phyloP scores from a whole-genome alignment of 345 rosid genomes.

The Acer campestre region DNA sequence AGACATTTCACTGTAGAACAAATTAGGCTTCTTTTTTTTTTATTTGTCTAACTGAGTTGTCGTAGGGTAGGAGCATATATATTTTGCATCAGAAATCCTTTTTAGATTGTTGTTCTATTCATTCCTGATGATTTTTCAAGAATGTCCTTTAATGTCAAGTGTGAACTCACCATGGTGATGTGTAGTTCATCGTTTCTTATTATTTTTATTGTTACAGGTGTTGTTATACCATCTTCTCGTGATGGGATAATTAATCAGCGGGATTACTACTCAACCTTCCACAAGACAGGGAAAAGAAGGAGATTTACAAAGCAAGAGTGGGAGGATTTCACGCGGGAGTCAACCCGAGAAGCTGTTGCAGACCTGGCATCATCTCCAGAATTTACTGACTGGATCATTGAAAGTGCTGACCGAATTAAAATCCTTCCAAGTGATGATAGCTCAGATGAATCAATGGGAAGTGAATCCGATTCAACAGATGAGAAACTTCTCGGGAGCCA shows the following conservation, averaged over 20 bases:
- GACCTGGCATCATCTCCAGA: conserved; percentile 74
- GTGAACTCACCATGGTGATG: background rate
- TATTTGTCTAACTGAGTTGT: background rate
- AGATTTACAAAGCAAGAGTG: conserved; percentile 68
- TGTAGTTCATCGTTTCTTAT: background rate
- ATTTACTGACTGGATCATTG: conserved; percentile 70
- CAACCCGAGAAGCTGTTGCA: conserved; percentile 66
- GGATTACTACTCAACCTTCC: conserved; percentile 74
- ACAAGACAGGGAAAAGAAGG: conserved; percentile 55
- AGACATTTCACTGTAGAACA: background rate
- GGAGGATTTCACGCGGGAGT: conserved; percentile 72
- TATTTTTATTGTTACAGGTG: conserved; percentile 31
- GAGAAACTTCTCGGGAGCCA: conserved; percentile 34
- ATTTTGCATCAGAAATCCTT: background rate
- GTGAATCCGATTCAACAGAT: conserved; percentile 64
- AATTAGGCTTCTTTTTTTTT: background rate
- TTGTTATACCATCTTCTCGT: conserved; percentile 32
- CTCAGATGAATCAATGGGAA: conserved; percentile 57
- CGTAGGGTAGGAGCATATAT: background rate
- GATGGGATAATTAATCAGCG: conserved; percentile 20
- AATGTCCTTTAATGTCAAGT: background rate
- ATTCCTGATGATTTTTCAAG: background rate
- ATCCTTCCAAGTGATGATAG: conserved; percentile 55
- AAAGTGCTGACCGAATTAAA: conserved; percentile 69
- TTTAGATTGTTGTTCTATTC: background rate